Conservation (phyloP, 2,329 filamentous ascomycete genomes). For the Ophiostoma australiae region DNA sequence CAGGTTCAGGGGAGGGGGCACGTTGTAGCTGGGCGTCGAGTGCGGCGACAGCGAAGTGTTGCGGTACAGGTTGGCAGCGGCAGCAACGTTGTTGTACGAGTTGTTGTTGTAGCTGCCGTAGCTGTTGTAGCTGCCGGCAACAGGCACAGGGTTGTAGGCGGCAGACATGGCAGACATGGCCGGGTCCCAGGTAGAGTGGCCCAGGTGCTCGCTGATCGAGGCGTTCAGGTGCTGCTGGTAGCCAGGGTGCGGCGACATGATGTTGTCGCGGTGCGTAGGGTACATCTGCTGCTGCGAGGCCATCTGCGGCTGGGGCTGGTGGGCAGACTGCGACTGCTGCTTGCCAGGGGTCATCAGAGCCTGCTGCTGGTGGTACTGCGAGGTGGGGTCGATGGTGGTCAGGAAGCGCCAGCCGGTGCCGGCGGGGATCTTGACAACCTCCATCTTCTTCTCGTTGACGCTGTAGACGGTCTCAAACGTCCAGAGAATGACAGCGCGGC, state of each 20-base stretch:
- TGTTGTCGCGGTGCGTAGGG: slow-evolving; percentile 37
- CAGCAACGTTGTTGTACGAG: slow-evolving; percentile 5
- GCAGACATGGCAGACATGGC: slow-evolving; percentile 36
- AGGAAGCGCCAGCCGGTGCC: slow-evolving; percentile 59
- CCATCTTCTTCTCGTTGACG: slow-evolving; percentile 40
- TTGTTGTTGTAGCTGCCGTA: slow-evolving; percentile 14
- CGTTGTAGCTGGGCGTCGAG: slow-evolving; percentile 21
- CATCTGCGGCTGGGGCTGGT: slow-evolving; percentile 22
- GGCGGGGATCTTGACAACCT: slow-evolving; percentile 46
- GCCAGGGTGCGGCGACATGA: slow-evolving; percentile 51
- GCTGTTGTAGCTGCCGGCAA: slow-evolving; percentile 7
- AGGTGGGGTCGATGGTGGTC: slow-evolving; percentile 55
- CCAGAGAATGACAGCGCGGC: slow-evolving; percentile 59
- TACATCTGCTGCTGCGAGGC: slow-evolving; percentile 24
- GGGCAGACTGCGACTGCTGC: slow-evolving; percentile 18
- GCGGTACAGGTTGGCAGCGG: slow-evolving; percentile 17
- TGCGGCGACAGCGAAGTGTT: slow-evolving; percentile 25
- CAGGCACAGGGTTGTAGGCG: slow-evolving; percentile 14
- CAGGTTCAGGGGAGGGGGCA: slow-evolving; percentile 34
- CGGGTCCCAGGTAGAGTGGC: slow-evolving; percentile 28
- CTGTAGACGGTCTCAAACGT: slow-evolving; percentile 53
- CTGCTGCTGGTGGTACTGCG: slow-evolving; percentile 52
- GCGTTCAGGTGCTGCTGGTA: slow-evolving; percentile 51
- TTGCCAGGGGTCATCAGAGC: slow-evolving; percentile 34
- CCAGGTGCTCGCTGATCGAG: slow-evolving; percentile 55